Base-by-base conservation (phyloP, 2,329 filamentous ascomycete genomes). In the Sarocladium oryzae region DNA sequence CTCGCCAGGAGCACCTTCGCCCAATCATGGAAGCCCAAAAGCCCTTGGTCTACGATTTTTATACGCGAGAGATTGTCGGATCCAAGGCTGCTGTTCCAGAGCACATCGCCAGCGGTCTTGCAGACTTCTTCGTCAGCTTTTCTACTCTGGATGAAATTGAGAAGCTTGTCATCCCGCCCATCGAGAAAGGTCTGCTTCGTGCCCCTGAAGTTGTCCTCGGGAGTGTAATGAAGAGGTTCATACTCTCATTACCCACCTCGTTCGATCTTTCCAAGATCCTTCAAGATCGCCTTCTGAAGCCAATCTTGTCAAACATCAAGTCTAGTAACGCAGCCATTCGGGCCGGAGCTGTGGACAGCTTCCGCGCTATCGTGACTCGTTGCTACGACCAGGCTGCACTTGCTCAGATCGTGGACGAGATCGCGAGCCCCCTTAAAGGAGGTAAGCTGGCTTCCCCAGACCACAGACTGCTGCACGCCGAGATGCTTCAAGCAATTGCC, bases 201-300 rank as follows among this genome's bases (percentile, higher is more conserved):
- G 86, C 92, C 7, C 95, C 93, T 1, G 93, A 99, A 68, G 85
- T 96, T 38, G 83, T 96, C 13, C 74, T 97, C 24, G 84, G 86
- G 58, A 86, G 89, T 56, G 76, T 96, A 21, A 71, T 97, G 48
- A 80, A 85, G 5, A 82, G 86, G 11, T 74, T 97, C 41, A 76
- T 95, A 53, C 67, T 76, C 8, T 81, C 88, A 24, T 72, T 99
- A 6, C 83, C 89, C 1, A 63, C 71, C 24, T 72, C 73, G 5
- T 77, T 93, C 58, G 92, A 99, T 60, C 75, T 97, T 16, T 92
- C 92, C 8, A 79, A 82, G 33, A 71, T 87, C 4, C 74, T 97
- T 16, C 77, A 79, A 50, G 74, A 77, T 23, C 87, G 86, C 55
- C 75, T 99, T 32, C 68, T 95, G 33, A 97, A 96, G 66, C 89